Base-by-base conservation (phyloP, 1,139 yeast species). In the Lodderomyces margitis region DNA sequence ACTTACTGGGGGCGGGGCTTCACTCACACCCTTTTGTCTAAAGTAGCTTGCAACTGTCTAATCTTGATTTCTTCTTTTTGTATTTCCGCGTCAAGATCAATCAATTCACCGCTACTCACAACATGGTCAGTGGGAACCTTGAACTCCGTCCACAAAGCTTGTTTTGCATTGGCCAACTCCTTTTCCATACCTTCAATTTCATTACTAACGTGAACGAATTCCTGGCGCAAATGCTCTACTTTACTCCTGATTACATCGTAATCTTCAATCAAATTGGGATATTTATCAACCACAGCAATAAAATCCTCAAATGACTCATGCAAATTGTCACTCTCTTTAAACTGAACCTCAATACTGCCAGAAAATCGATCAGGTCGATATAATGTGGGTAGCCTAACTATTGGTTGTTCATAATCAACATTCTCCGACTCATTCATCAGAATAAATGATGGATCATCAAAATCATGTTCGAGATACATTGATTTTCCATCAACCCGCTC, bases 401-500 rank as follows among this genome's bases (percentile, higher is more conserved):
- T 65, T 1, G 59, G 49, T 17, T 54, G 43, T 31, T 50, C 41
- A 24, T 33, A 23, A 17, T 43, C 45, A 15, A 27, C 27, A 19
- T 24, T 19, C 12, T 37, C 32, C 19, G 38, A 37, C 16, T 28
- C 35, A n/a, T 27, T 43, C 44, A 23, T 37, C 31, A 12, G 25
- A 5, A 20, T 20, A 34, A 30, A 21, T 14, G 43, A 45, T 34
- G 50, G 50, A 8, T 48, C 46, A 21, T 53, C 56, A 5, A 53
- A 62, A 25, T 51, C 49, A 19, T 36, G 28, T 10, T 38, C 40
- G 5, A 36, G 32, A 44, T 56, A 69, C 17, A 58, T 49, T 6
- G 66, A 50, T 43, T 59, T 61, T 1, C 75, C 75, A 46, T 71
- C 77, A 2, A 64, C 57, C 39, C 77, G 50, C 41, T 61, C 70